Evolutionary conservation across 805 yeast species (phyloP), one percentile per base, ranked within the genome.

Genomic region (Wickerhamomyces mucosus): DNA sequence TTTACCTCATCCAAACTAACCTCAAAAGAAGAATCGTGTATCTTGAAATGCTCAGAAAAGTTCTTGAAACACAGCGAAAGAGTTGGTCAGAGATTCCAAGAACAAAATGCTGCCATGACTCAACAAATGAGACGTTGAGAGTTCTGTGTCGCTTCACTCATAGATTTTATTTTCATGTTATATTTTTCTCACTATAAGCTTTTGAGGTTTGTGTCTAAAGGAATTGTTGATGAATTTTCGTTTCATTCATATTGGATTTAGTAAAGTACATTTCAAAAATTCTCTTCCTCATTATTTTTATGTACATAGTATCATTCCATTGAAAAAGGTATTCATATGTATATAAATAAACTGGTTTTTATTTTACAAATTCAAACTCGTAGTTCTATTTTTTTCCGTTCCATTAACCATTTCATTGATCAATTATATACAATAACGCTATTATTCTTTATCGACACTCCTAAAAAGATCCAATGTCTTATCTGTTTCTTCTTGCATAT

Each of bases 71-170:
- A 89, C 69, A 77, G 89, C 60, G 98, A 92, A 67, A 79, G 99
- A 59, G 95, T 92, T 36, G 99, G 98, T 27, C 89, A 82, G 63
- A 78, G 97, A 65, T 92, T 92, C 89, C 97, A 89, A 65, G 98
- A 89, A 57, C 96, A 89, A 63, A 92, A 92, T 37, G 82, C 81
- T 36, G 62, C 77, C 43, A 63, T 81, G 66, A 78, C 80, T 69
- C 83, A 81, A 58, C 78, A 73, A 61, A 63, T 78, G 67, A 63
- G 66, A 50, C 48, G 49, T 36, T 48, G 39, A 32, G 21, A 14
- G 14, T 5, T n/a, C 15, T 23, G 12, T 23, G 26, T 10, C 26
- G 7, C 16, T 8, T 23, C 16, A 14, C 10, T 5, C 5, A 9
- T 23, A 13, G 10, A 14, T 13, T 5, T 13, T 11, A 13, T 13